A percentile compares a stretch with the other conserved stretches of the same genome.
Conservation (phyloP, 495 filamentous ascomycete genomes). For the Bryoglossum gracile region DNA sequence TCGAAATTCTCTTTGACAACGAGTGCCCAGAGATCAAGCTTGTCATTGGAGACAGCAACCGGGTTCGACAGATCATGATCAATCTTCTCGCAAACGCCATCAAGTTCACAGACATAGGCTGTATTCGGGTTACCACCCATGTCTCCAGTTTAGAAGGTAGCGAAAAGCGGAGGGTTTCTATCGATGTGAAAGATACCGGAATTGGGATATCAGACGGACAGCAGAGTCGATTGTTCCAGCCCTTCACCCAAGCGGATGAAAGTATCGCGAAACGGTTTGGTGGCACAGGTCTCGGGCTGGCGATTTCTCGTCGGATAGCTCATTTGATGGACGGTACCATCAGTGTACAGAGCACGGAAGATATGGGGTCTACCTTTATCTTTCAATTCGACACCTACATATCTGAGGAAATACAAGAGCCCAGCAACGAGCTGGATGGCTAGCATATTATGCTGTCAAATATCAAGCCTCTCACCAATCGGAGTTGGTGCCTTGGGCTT, state of each 20-base stretch:
- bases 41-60: conserved; percentile 83
- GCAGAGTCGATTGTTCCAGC: conserved; percentile 74
- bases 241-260: conserved; percentile 84
- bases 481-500: too few species aligned
- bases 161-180: conserved; percentile 62
- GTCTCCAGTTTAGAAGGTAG: conserved; percentile 61
- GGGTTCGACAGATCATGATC: conserved; percentile 86
- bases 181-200: conserved; percentile 82
- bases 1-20: conserved; percentile 60
- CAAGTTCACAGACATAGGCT: conserved; percentile 84
- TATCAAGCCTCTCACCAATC: too few species aligned
- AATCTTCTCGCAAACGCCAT: conserved; percentile 89
- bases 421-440: conserved; percentile 39
- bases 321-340: conserved; percentile 85
- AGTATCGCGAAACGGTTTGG: conserved; percentile 83
- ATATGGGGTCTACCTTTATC: conserved; percentile 73
- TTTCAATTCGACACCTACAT: conserved; percentile 79
- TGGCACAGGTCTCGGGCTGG: conserved; percentile 81
- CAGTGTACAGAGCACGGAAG: conserved; percentile 66
- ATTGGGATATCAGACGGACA: conserved; percentile 81
- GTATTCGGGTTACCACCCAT: conserved; percentile 67
- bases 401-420: conserved; percentile 40
- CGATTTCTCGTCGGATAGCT: conserved; percentile 90
- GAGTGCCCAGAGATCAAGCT: conserved; percentile 64
- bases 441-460: too few species aligned